Percentiles rank a stretch among this genome's conserved stretches.
Conservation (phyloP, 371 early-diverging fungal genomes). For the Syncephalastrum racemosum region DNA sequence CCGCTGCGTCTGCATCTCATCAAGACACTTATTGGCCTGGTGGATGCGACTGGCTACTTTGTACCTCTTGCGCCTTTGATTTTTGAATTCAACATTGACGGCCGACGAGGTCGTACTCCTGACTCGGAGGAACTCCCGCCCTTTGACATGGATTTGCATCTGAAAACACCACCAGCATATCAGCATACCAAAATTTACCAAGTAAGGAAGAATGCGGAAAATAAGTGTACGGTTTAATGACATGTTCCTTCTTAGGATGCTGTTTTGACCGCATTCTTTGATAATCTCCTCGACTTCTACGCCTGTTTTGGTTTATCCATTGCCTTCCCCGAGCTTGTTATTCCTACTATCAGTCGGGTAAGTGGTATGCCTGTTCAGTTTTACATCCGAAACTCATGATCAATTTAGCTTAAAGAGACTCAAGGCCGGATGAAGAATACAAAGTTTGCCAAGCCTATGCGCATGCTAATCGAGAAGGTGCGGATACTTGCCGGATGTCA, state of each 20-base stretch:
- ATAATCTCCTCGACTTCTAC: conserved; percentile 75
- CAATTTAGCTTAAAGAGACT: conserved; percentile 53
- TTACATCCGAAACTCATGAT: conserved; percentile 1
- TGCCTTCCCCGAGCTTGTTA: conserved; percentile 90
- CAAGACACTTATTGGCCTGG: conserved; percentile 67
- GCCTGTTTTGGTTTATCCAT: conserved; percentile 77
- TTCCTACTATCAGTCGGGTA: conserved; percentile 76
- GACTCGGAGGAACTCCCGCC: conserved; percentile 62
- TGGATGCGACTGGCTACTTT: conserved; percentile 49
- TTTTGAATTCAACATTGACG: conserved; percentile 64
- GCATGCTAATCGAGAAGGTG: conserved; percentile 67
- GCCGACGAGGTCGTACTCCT: conserved; percentile 52
- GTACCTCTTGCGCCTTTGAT: conserved; percentile 43
- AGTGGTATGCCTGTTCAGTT: background rate
- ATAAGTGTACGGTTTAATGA: background rate
- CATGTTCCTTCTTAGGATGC: conserved; percentile 48
- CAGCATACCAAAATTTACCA: conserved; percentile 78
- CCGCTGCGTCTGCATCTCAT: conserved; percentile 89
- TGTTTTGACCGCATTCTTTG: conserved; percentile 68
- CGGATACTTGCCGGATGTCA: background rate
- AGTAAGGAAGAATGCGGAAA: conserved; percentile 11
- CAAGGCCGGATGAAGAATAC: conserved; percentile 38
- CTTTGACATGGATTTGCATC: conserved; percentile 68
- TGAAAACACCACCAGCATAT: conserved; percentile 82
- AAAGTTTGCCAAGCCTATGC: no score